Percentiles rank a stretch among this genome's conserved stretches.
These are phyloP conservation scores for Leptographium galeiforme DNA, from an alignment of 2,329 filamentous ascomycete genomes.

Conservation along the genomic window DNA sequence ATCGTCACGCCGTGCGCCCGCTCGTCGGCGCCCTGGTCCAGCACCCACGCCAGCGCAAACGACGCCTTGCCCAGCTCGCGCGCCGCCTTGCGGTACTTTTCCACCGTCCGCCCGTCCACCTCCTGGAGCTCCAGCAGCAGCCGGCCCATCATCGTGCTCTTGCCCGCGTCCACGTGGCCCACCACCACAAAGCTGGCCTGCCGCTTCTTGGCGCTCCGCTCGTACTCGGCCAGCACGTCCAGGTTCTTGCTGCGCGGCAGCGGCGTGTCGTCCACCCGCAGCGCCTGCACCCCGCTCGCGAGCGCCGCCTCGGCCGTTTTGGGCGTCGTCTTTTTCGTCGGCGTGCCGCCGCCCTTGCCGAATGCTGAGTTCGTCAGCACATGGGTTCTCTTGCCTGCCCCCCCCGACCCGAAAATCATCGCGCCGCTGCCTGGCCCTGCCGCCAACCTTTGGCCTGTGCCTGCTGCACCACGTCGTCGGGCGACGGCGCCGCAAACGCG, in stretches of 20 bases:
- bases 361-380: slow-evolving; percentile 31
- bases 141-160: slow-evolving; percentile 96
- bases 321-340: slow-evolving; percentile 25
- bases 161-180: slow-evolving; percentile 93
- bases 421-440: slow-evolving; percentile 35
- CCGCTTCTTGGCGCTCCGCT: slow-evolving; percentile 62
- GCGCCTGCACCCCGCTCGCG: slow-evolving; percentile 22
- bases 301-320: slow-evolving; percentile 16
- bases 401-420: slow-evolving; percentile 9
- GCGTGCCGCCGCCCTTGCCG: slow-evolving; percentile 25
- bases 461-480: slow-evolving; percentile 76
- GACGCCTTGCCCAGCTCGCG: slow-evolving; percentile 88
- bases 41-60: slow-evolving; percentile 91
- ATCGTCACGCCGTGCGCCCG: slow-evolving; percentile 85
- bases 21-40: slow-evolving; percentile 86
- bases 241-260: slow-evolving; percentile 63
- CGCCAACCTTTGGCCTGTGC: slow-evolving; percentile 83
- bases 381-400: background rate
- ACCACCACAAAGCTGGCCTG: slow-evolving; percentile 87
- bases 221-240: slow-evolving; percentile 70
- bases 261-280: slow-evolving; percentile 36
- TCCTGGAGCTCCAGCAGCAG: slow-evolving; percentile 78
- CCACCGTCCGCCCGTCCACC: slow-evolving; percentile 75
- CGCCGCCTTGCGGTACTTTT: slow-evolving; percentile 78
- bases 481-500: slow-evolving; percentile 73